These are phyloP conservation scores for Eutrema heterophyllum DNA, from an alignment of 345 rosid genomes.

Conservation along the genomic window DNA sequence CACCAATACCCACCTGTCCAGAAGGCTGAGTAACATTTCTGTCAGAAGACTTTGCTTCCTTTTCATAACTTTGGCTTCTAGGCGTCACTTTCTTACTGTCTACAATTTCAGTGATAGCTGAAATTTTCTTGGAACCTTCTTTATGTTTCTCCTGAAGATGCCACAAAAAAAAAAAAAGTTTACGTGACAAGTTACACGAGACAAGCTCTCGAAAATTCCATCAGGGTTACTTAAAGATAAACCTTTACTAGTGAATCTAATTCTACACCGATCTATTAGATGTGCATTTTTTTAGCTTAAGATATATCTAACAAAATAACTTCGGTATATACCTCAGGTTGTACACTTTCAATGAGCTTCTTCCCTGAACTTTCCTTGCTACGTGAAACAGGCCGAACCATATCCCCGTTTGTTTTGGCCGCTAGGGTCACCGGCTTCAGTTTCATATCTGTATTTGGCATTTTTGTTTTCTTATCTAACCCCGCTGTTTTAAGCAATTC, in stretches of 20 bases:
- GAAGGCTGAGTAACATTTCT: conserved; percentile 26
- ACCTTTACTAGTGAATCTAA: background rate
- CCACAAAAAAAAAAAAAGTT: background rate
- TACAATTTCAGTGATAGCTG: conserved; percentile 35
- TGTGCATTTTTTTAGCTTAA: background rate
- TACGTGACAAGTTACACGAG: background rate
- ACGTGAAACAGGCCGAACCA: conserved; percentile 31
- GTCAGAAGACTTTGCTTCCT: conserved; percentile 18
- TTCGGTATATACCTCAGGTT: conserved; percentile 39
- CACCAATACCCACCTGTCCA: conserved; percentile 19
- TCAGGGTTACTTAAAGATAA: background rate
- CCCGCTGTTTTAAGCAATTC: conserved; percentile 39
- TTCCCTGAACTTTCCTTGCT: conserved; percentile 28
- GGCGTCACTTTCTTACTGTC: conserved; percentile 30
- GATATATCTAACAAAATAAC: background rate
- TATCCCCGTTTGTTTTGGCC: conserved; percentile 27
- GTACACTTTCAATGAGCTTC: conserved; percentile 39
- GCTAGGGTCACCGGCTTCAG: conserved; percentile 10
- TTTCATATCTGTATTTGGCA: background rate
- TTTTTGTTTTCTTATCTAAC: conserved; percentile 30
- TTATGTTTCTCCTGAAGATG: conserved; percentile 37
- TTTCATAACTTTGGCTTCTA: conserved; percentile 31
- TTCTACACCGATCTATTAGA: background rate
- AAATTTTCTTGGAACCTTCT: conserved; percentile 32
- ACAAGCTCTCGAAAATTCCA: background rate